Base-by-base conservation (phyloP, 164 flowering plant genomes). In the Chloranthus sessilifolius region DNA sequence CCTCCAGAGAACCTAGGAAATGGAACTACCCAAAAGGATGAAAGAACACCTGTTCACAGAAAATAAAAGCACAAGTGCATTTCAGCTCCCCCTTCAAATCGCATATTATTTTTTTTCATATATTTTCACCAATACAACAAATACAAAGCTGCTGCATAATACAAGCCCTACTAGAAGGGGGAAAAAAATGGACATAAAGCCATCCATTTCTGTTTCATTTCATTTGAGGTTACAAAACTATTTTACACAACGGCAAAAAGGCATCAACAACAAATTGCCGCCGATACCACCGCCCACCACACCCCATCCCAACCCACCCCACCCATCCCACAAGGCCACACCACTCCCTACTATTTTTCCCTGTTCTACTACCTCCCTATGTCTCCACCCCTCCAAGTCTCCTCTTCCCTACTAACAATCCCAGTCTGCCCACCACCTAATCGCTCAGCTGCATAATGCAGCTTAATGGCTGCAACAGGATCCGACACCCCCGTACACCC, bases 401-500 rank as follows among this genome's bases (percentile, higher is more conserved):
- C 91, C 0, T 79, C 84, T 55, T 78, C 85, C 41, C 73, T 53
- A 10, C 64, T 56, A 41, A 31, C 38, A n/a, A 7, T 20, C 10
- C 15, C 35, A 9, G 30, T 21, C 67, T 81, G 75, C 52, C 71
- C 73, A 26, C 64, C 66, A 28, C 52, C 43, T 7, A 26, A 64
- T 50, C 69, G 71, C 25, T 76, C 80, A 3, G 74, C 21, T 10
- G 70, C 83, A 68, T 66, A 86, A 43, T 84, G 97, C 85, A 68
- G 69, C 63, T 69, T 80, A 7, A 83, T 64, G 45, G 92, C 97
- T 1, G 83, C 87, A 55, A 86, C 94, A 0, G 95, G 95, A 57
- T 89, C 97, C 1, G 95, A 77, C 30, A 86, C 74, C 12, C 75
- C 74, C 9, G 63, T 61, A 51, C 85, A 79, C 10, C 70, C 46